These are phyloP conservation scores for Ophiosphaerella korrae DNA, from an alignment of 2,329 filamentous ascomycete genomes.

Conservation along the genomic window DNA sequence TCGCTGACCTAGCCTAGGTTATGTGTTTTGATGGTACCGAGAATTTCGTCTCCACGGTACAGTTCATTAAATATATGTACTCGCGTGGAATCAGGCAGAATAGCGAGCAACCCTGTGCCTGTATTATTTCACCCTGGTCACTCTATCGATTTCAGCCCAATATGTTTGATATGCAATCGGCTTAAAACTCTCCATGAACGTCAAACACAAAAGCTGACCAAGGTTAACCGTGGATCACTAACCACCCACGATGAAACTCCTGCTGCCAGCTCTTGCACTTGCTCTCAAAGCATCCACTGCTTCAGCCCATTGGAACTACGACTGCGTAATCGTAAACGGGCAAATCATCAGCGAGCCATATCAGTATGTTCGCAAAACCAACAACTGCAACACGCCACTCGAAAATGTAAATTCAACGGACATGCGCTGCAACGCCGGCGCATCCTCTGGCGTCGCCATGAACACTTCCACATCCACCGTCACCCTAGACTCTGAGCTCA, in stretches of 20 bases:
- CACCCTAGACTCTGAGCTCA: slow-evolving; percentile 51
- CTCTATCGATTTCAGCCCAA: background rate
- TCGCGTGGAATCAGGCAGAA: slow-evolving; percentile 1
- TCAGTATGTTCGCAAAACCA: slow-evolving; percentile 28
- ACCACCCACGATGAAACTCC: slow-evolving; percentile 2
- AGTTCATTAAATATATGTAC: background rate
- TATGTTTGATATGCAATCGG: background rate
- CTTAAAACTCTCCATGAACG: background rate
- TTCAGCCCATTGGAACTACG: slow-evolving; percentile 33
- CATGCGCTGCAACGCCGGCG: slow-evolving; percentile 33
- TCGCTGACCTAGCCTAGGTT: too few relatives aligned
- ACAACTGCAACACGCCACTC: slow-evolving; percentile 31
- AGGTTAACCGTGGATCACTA: background rate
- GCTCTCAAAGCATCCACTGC: slow-evolving; percentile 1
- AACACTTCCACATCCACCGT: slow-evolving; percentile 32
- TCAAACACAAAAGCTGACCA: background rate
- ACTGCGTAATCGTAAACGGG: slow-evolving; percentile 34
- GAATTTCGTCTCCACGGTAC: background rate
- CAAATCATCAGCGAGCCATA: slow-evolving; percentile 28
- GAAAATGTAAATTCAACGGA: slow-evolving; percentile 29
- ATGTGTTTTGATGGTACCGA: too few relatives aligned
- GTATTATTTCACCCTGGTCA: background rate
- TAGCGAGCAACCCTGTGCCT: background rate
- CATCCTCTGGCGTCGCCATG: slow-evolving; percentile 10
- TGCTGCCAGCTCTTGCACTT: slow-evolving; percentile 4